Conservation (phyloP, 202 grass and related monocot species). For the Setaria italica region DNA sequence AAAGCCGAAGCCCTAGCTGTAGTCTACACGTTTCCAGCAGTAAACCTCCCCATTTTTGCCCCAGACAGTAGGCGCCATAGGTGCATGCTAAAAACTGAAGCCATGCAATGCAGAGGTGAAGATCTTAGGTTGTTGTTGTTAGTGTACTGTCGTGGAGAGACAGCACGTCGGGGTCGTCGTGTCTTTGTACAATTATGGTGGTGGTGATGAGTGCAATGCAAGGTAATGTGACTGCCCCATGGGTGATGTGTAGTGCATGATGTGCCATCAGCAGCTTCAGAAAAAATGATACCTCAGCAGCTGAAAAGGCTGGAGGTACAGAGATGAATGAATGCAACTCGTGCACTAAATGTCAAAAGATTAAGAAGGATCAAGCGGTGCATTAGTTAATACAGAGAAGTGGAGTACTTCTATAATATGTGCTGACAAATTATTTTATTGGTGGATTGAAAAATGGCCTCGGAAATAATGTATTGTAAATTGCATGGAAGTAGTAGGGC, state of each 20-base stretch:
- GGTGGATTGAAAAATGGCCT: too few relatives aligned
- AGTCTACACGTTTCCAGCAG: background rate
- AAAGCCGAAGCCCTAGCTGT: background rate
- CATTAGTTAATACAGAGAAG: background rate
- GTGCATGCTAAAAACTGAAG: background rate
- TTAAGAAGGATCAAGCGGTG: background rate
- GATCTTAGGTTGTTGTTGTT: constrained; percentile 10
- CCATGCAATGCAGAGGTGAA: background rate
- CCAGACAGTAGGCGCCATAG: background rate
- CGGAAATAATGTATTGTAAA: too few relatives aligned
- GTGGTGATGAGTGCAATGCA: constrained; percentile 53
- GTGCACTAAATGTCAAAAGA: background rate
- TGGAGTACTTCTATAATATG: background rate
- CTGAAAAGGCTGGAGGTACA: background rate
- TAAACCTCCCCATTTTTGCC: background rate
- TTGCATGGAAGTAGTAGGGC: too few relatives aligned
- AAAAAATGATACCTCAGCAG: constrained; percentile 6
- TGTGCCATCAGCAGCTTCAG: background rate
- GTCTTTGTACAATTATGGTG: constrained; percentile 28
- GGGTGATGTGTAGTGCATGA: background rate
- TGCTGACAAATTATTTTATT: too few relatives aligned
- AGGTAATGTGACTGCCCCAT: constrained; percentile 16
- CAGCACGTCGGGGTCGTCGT: constrained; percentile 41
- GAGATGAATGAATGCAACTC: background rate
- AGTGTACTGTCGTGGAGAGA: constrained; percentile 50